Percentiles rank a stretch among this genome's conserved stretches.
Conservation (phyloP, 495 filamentous ascomycete genomes). For the Usnea hakonensis region DNA sequence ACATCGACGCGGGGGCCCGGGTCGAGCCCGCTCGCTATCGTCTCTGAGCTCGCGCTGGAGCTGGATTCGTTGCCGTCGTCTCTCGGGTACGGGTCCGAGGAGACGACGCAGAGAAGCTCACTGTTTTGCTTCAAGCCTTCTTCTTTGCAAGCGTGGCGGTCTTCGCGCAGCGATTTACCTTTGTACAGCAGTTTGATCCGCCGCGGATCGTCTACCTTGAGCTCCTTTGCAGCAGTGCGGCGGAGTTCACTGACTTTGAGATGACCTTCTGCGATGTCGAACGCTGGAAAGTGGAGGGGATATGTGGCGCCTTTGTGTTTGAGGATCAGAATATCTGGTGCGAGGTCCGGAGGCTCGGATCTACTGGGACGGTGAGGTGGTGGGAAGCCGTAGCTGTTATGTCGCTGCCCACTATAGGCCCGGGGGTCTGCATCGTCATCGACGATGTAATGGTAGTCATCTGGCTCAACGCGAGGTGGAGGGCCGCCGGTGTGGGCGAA, state of each 20-base stretch:
- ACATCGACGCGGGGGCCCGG: constrained; percentile 24
- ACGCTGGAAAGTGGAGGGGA: constrained; percentile 70
- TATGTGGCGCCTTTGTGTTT: constrained; percentile 65
- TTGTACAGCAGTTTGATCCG: constrained; percentile 74
- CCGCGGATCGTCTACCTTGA: constrained; percentile 52
- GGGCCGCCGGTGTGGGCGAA: constrained; percentile 31
- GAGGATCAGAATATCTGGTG: constrained; percentile 72
- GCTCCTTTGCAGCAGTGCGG: constrained; percentile 53
- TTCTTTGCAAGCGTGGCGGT: constrained; percentile 53
- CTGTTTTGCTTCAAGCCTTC: constrained; percentile 75
- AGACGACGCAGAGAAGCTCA: constrained; percentile 62
- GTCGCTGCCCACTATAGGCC: constrained; percentile 25
- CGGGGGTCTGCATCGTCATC: constrained; percentile 42
- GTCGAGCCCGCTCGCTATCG: constrained; percentile 34
- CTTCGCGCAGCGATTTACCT: constrained; percentile 65
- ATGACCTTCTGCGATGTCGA: constrained; percentile 70
- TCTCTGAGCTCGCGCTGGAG: constrained; percentile 41
- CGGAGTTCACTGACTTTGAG: constrained; percentile 62
- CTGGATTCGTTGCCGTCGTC: constrained; percentile 41
- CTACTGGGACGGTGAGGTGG: constrained; percentile 23
- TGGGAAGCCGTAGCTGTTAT: constrained; percentile 33
- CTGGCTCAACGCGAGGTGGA: constrained; percentile 59
- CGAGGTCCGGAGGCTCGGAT: constrained; percentile 35
- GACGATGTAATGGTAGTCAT: constrained; percentile 74
- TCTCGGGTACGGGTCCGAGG: constrained; percentile 24